Conservation (phyloP, 495 filamentous ascomycete species). For the Penicillium nucicola region DNA sequence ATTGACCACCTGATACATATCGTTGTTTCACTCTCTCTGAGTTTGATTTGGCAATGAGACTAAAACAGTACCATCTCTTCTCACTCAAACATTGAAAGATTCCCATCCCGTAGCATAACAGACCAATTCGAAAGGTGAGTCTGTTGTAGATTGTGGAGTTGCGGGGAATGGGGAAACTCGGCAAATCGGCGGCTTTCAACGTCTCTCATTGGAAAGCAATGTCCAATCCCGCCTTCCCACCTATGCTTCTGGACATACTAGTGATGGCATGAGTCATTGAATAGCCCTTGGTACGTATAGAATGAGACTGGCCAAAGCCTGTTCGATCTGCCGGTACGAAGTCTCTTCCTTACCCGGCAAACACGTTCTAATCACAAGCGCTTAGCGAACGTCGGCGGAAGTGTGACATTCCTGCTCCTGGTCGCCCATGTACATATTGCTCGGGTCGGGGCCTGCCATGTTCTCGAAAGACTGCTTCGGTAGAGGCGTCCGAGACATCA, state of each 20-base stretch:
- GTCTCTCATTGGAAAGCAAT: no score
- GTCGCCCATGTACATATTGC: slow-evolving; percentile 12
- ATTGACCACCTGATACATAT: no score
- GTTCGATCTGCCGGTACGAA: slow-evolving; percentile 12
- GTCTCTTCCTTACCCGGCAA: background rate
- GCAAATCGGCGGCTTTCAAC: no score
- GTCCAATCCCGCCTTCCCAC: no score
- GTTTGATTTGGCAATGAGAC: no score
- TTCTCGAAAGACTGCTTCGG: background rate
- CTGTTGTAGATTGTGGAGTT: no score
- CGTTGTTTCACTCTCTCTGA: no score
- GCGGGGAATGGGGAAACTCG: no score
- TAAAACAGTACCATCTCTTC: no score
- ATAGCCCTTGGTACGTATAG: background rate
- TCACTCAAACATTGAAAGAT: no score
- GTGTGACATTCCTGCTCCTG: slow-evolving; percentile 11
- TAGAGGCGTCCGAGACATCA: background rate
- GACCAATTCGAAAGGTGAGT: no score
- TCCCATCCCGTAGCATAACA: no score
- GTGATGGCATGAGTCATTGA: background rate
- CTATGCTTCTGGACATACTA: background rate
- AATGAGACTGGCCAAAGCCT: slow-evolving; percentile 21
- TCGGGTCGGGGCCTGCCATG: slow-evolving; percentile 1
- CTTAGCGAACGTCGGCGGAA: slow-evolving; percentile 11
- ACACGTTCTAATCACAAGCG: background rate